These are phyloP conservation scores for Podospora comata DNA, from an alignment of 495 filamentous ascomycete species.

Conservation along the genomic window DNA sequence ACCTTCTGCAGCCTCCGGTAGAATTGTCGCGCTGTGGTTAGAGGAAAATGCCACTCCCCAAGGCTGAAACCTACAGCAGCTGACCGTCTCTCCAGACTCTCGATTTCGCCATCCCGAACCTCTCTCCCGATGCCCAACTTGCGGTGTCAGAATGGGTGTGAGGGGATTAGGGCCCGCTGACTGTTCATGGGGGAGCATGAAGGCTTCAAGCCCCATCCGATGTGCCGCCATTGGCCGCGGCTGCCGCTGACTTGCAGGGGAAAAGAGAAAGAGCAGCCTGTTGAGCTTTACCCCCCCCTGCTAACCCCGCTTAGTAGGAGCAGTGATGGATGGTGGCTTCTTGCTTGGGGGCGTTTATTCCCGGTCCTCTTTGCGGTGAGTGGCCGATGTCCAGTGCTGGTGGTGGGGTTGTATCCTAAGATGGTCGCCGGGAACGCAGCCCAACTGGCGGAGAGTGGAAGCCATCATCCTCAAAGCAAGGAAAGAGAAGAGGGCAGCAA, in stretches of 20 bases:
- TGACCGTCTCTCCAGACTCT: neutral
- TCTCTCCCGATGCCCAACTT: slow-evolving; percentile 5
- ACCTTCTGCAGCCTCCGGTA: slow-evolving; percentile 9
- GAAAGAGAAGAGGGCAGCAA: neutral
- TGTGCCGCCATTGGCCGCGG: slow-evolving; percentile 26
- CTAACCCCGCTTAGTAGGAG: slow-evolving; percentile 10
- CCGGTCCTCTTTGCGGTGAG: slow-evolving; percentile 7
- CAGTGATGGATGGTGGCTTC: slow-evolving; percentile 10
- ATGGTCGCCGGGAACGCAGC: slow-evolving; percentile 17
- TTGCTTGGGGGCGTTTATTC: slow-evolving; percentile 16
- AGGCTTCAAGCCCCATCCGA: slow-evolving; percentile 16
- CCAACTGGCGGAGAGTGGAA: neutral
- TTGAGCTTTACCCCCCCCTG: too few species aligned
- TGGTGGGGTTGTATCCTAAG: slow-evolving; percentile 1
- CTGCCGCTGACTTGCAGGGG: slow-evolving; percentile 17
- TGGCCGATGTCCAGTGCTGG: neutral
- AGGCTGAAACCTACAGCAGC: neutral
- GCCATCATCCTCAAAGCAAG: slow-evolving; percentile 6
- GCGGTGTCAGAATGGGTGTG: slow-evolving; percentile 5
- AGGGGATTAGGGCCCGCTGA: slow-evolving; percentile 8
- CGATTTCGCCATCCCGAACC: neutral
- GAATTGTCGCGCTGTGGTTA: slow-evolving; percentile 4
- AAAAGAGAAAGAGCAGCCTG: slow-evolving; percentile 4
- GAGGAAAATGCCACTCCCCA: neutral
- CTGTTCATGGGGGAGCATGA: slow-evolving; percentile 23